These are phyloP conservation scores for Kregervanrija fluxuum DNA, from an alignment of 805 yeast species.

Conservation along the genomic window DNA sequence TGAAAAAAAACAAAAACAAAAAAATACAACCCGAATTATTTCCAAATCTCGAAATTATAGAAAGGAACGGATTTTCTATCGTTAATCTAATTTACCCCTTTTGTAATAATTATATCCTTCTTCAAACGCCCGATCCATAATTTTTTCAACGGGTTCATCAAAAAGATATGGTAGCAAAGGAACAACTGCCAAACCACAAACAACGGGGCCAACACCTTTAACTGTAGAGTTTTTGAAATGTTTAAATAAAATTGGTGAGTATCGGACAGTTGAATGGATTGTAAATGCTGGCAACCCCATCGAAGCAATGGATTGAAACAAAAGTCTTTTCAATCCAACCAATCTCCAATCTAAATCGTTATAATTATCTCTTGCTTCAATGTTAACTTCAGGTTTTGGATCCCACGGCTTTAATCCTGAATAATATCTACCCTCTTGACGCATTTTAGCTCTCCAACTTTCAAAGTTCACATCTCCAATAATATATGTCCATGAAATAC, in stretches of 20 bases:
- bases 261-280: slow-evolving; percentile 68
- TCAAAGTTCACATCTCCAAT: slow-evolving; percentile 69
- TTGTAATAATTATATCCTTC: slow-evolving; percentile 26
- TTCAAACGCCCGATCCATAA: slow-evolving; percentile 55
- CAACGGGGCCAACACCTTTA: slow-evolving; percentile 70
- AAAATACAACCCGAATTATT: not conserved
- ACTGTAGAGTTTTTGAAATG: slow-evolving; percentile 41
- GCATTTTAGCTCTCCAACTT: slow-evolving; percentile 64
- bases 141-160: slow-evolving; percentile 76
- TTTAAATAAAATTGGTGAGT: slow-evolving; percentile 57
- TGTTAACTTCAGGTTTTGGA: slow-evolving; percentile 34
- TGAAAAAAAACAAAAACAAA: not conserved
- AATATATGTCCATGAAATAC: slow-evolving; percentile 68
- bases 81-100: too few species aligned
- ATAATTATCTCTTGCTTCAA: slow-evolving; percentile 30
- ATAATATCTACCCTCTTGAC: slow-evolving; percentile 54
- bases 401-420: slow-evolving; percentile 69
- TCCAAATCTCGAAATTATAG: not conserved
- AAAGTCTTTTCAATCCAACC: slow-evolving; percentile 60
- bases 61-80: too few species aligned
- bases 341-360: slow-evolving; percentile 59
- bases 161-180: slow-evolving; percentile 72
- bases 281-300: slow-evolving; percentile 88
- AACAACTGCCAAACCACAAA: slow-evolving; percentile 67
- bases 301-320: slow-evolving; percentile 74